Percentiles rank a stretch among this genome's conserved stretches.
phyloP scores from a whole-genome alignment of 2,329 filamentous ascomycete species.

The Sporothrix sp. region DNA sequence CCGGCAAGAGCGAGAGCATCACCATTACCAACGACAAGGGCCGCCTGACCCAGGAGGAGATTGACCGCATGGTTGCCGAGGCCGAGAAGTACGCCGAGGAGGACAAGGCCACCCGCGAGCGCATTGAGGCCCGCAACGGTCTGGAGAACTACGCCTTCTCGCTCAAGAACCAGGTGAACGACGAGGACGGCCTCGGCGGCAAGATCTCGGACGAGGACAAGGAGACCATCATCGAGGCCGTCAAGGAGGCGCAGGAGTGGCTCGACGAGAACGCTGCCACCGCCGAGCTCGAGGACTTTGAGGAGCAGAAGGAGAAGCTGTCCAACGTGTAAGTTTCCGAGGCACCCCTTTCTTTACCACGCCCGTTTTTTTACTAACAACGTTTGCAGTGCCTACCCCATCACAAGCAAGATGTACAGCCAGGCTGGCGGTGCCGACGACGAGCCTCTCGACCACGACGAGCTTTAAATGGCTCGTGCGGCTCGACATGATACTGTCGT shows the following conservation, averaged over 20 bases:
- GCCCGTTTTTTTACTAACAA: neutral
- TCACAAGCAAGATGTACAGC: slow-evolving; percentile 94
- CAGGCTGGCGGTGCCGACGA: slow-evolving; percentile 57
- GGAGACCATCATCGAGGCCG: slow-evolving; percentile 77
- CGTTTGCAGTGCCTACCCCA: slow-evolving; percentile 63
- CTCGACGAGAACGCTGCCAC: slow-evolving; percentile 86
- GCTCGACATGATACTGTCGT: neutral
- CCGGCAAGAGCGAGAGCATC: slow-evolving; percentile 93
- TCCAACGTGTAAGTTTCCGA: slow-evolving; percentile 52
- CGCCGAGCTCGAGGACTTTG: slow-evolving; percentile 86
- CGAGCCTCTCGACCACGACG: slow-evolving; percentile 60
- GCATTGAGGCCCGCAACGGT: slow-evolving; percentile 91
- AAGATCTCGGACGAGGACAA: slow-evolving; percentile 99
- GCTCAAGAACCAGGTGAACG: slow-evolving; percentile 98
- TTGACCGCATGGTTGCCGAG: slow-evolving; percentile 97
- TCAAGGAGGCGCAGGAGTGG: slow-evolving; percentile 97
- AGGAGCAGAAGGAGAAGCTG: slow-evolving; percentile 99
- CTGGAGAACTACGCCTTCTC: slow-evolving; percentile 99
- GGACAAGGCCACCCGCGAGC: slow-evolving; percentile 95
- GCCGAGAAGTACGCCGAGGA: slow-evolving; percentile 98
- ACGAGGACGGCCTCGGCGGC: slow-evolving; percentile 90
- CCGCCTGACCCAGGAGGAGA: slow-evolving; percentile 89
- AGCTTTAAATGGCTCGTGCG: slow-evolving; percentile 51
- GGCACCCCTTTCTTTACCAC: neutral
- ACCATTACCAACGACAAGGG: slow-evolving; percentile 99